phyloP scores from a whole-genome alignment of 352 stramenopile genomes.

The Halophytophthora polymorphica region DNA sequence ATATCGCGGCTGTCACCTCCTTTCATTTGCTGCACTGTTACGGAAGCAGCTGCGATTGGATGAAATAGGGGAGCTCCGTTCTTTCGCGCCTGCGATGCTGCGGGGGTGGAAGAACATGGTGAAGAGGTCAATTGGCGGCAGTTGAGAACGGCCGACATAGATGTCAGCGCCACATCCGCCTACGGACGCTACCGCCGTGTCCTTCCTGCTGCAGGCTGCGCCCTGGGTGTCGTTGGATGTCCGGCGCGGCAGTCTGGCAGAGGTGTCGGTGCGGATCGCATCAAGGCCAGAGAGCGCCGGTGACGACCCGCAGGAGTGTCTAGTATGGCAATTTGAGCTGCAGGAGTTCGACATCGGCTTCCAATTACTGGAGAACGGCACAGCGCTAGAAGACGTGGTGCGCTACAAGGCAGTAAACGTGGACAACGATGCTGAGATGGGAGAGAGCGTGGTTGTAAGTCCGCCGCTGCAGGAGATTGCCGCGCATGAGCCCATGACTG shows the following conservation, averaged over 20 bases:
- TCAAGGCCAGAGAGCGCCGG: conserved; percentile 5
- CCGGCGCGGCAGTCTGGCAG: conserved; percentile 42
- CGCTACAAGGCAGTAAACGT: conserved; percentile 32
- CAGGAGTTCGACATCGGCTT: conserved; percentile 64
- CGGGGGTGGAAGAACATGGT: background rate
- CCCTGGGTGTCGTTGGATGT: conserved; percentile 50
- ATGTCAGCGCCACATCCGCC: background rate
- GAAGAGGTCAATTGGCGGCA: background rate
- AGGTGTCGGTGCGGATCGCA: conserved; percentile 38
- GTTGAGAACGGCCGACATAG: background rate
- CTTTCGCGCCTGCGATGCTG: no score
- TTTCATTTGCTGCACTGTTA: background rate
- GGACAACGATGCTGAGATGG: background rate
- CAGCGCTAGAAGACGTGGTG: conserved; percentile 25
- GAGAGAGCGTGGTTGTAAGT: background rate
- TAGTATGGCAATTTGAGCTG: conserved; percentile 65
- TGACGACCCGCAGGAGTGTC: conserved; percentile 25
- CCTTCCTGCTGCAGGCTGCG: conserved; percentile 54
- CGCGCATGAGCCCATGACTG: conserved; percentile 16
- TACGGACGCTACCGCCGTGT: conserved; percentile 16
- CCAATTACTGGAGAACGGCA: conserved; percentile 48
- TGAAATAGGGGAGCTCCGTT: background rate
- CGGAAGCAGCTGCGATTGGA: background rate
- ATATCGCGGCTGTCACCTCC: background rate
- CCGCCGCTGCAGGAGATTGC: conserved; percentile 7